phyloP scores from a whole-genome alignment of 163 green algal species.

The Scenedesmus sp. region DNA sequence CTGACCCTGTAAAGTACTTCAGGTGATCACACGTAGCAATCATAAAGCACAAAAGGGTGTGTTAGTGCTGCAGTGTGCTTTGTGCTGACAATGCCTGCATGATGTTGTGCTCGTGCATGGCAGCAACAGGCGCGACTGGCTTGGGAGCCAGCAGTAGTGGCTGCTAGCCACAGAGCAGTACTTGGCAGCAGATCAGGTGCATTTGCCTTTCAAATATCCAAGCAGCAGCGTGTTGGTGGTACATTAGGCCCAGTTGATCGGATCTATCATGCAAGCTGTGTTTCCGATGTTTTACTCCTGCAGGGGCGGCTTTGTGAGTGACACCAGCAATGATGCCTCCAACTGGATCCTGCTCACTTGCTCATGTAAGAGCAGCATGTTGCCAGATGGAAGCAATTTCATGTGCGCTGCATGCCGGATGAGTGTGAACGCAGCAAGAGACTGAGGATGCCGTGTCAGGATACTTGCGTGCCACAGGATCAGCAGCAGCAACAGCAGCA shows the following conservation, averaged over 20 bases:
- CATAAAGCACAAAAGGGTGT: not conserved
- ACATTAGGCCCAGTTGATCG: not conserved
- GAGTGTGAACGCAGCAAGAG: not conserved
- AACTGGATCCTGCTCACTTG: slow-evolving; percentile 28
- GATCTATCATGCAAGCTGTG: not conserved
- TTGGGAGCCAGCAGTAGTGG: too few species aligned
- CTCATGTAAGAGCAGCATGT: not conserved
- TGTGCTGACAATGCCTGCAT: too few species aligned
- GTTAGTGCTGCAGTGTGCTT: not conserved
- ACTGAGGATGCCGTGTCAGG: not conserved
- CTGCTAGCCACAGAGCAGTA: not conserved
- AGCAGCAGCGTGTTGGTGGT: not conserved
- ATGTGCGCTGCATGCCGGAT: not conserved
- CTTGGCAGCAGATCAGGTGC: not conserved
- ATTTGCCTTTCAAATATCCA: not conserved
- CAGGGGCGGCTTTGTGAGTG: slow-evolving; percentile 24
- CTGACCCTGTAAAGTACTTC: slow-evolving; percentile 39
- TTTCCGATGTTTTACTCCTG: not conserved
- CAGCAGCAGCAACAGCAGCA: not conserved
- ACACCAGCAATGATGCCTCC: slow-evolving; percentile 24
- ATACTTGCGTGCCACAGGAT: not conserved
- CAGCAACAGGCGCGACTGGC: not conserved
- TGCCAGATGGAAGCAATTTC: not conserved
- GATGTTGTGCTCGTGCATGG: not conserved
- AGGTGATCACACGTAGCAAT: not conserved